Percentiles rank a stretch among this genome's conserved stretches.
Evolutionary conservation across 2,329 filamentous ascomycete genomes (phyloP).

Genomic region (Podosphaera fusca): DNA sequence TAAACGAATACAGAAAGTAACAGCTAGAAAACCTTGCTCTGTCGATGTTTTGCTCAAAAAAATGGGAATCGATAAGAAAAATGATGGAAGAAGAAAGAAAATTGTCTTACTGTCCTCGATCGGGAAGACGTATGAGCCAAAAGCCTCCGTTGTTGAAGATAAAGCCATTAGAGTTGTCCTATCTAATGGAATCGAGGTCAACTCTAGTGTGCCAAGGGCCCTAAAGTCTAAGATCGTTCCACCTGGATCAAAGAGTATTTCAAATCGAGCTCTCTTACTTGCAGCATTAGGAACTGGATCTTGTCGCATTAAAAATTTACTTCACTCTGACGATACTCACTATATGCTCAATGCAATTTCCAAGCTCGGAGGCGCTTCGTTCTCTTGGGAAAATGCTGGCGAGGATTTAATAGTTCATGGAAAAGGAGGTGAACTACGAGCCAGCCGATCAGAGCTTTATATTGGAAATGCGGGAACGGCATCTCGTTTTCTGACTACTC

Average conservation of each 20-base stretch:
- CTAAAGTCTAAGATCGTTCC: constrained; percentile 58
- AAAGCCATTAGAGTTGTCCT: constrained; percentile 61
- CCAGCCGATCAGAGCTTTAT: constrained; percentile 58
- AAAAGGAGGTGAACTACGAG: constrained; percentile 65
- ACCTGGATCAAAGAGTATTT: constrained; percentile 93
- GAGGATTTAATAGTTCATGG: constrained; percentile 73
- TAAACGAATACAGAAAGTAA: constrained; percentile 57
- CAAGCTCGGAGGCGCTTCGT: constrained; percentile 64
- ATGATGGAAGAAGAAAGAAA: constrained; percentile 85
- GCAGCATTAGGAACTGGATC: constrained; percentile 71
- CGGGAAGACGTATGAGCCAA: constrained; percentile 66
- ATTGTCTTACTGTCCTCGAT: constrained; percentile 82
- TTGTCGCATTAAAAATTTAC: constrained; percentile 72
- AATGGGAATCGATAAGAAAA: constrained; percentile 99
- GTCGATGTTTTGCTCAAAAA: constrained; percentile 70
- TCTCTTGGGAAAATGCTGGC: constrained; percentile 87
- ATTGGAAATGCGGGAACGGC: constrained; percentile 93
- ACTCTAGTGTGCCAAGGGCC: constrained; percentile 42
- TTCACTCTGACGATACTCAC: constrained; percentile 92
- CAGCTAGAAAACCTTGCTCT: constrained; percentile 68
- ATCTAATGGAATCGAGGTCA: constrained; percentile 53
- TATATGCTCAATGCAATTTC: constrained; percentile 89
- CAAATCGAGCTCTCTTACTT: constrained; percentile 82
- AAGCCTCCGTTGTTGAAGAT: constrained; percentile 76
- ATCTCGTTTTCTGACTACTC: constrained; percentile 81